Evolutionary conservation across 75 land plant genomes (phyloP), one percentile per base, ranked within the genome.

Genomic region (Azolla pinnata): DNA sequence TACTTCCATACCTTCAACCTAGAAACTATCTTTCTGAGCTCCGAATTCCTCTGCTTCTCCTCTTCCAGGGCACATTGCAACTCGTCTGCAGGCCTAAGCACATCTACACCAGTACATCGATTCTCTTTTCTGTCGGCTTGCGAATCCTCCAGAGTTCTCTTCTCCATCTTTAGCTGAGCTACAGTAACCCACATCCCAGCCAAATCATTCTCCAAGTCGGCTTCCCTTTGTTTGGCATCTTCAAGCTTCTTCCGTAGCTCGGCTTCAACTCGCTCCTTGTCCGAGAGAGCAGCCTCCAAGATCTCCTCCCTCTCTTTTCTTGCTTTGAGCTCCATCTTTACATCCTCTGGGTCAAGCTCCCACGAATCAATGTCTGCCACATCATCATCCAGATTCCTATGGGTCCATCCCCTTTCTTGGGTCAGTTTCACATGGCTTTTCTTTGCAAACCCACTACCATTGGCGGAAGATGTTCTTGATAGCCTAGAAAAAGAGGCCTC

Each of bases 181-280:
- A 95, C 99, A 60, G 86, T 82, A 58, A 95, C 91, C 99, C 99
- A 95, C 99, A 95, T 95, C 35, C 84, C 79, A 44, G 99, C 96
- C 44, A 95, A 69, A 64, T 95, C 99, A 74, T 86, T 90, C 61
- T 95, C 99, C 56, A 95, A 67, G 40, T 84, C 63, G 31, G 74
- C 60, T 75, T 95, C 99, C 53, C 82, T 77, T 42, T 70, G 83
- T 60, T 78, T 90, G 30, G 83, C 73, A 38, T 90, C 91, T 26
- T 95, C 86, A 62, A 75, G 32, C 69, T 78, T 86, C 58, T 66
- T 81, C 55, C 79, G 67, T 54, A 81, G 73, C 24, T 86, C 84
- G 20, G 76, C 76, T 70, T 95, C 87, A 20, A 67, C 28, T 7
- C 61, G 40, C 56, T 79, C 81, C 59, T 77, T 85, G 46, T 95